These are phyloP conservation scores for Umbelopsis ramanniana DNA, from an alignment of 192 early-diverging fungal genomes.

Conservation along the genomic window DNA sequence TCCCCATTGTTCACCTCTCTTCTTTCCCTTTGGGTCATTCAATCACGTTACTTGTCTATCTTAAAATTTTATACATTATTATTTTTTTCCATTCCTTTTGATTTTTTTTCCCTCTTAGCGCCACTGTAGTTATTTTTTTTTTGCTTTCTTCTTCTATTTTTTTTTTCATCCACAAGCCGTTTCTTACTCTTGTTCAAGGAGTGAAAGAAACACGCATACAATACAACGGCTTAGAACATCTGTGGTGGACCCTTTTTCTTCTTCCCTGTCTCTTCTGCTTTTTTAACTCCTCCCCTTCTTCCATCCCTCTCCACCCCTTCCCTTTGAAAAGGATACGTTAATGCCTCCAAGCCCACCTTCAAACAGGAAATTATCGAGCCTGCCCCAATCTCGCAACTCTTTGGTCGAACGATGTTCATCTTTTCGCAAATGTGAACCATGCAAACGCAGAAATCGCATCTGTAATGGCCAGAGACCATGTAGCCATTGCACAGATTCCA, in stretches of 20 bases:
- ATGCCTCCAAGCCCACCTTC: conserved; percentile 35
- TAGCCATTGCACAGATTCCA: conserved; percentile 33
- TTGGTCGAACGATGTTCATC: conserved; percentile 30
- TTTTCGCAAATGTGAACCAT: conserved; percentile 35
- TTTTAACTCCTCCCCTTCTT: neutral
- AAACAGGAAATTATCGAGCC: conserved; percentile 22
- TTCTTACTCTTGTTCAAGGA: neutral
- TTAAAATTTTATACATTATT: neutral
- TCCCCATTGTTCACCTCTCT: neutral
- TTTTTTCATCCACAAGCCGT: conserved; percentile 12
- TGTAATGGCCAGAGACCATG: conserved; percentile 41
- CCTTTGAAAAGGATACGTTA: conserved; percentile 18
- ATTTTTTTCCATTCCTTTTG: neutral
- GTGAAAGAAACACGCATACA: too few relatives aligned
- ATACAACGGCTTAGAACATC: too few relatives aligned
- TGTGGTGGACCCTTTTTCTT: too few relatives aligned
- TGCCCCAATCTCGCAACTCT: conserved; percentile 16
- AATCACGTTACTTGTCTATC: conserved; percentile 19
- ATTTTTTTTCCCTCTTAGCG: neutral
- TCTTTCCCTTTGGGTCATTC: conserved; percentile 9
- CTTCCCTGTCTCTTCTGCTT: too few relatives aligned
- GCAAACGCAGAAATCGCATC: conserved; percentile 29
- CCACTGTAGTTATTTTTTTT: conserved; percentile 12
- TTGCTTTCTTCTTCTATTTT: conserved; percentile 9
- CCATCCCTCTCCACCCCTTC: neutral